These are phyloP conservation scores for Penicillium sp. DNA, from an alignment of 2,329 filamentous ascomycete species.

Conservation along the genomic window DNA sequence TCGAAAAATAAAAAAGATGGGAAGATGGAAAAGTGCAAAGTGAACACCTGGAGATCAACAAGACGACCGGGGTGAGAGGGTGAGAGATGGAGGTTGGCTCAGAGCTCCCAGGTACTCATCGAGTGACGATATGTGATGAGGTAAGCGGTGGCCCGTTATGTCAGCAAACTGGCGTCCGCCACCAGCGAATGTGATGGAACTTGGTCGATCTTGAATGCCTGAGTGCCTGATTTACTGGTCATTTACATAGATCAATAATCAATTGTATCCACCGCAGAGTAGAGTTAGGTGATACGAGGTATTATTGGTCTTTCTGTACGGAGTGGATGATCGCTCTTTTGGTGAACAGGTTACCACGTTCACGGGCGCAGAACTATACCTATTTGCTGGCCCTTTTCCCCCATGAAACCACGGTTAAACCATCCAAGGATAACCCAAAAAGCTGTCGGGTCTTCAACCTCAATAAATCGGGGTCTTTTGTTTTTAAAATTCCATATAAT, in stretches of 20 bases:
- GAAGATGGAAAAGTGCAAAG: slow-evolving; percentile 12
- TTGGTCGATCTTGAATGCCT: slow-evolving; percentile 29
- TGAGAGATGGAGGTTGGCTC: slow-evolving; percentile 12
- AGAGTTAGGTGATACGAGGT: not conserved
- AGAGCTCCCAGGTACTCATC: slow-evolving; percentile 33
- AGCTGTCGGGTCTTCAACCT: not conserved
- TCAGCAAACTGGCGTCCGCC: slow-evolving; percentile 28
- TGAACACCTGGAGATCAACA: slow-evolving; percentile 16
- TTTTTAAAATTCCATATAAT: no score
- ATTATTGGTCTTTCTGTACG: not conserved
- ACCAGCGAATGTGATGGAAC: slow-evolving; percentile 41
- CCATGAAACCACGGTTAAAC: not conserved
- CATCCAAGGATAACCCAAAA: not conserved
- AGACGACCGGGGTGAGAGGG: slow-evolving; percentile 9
- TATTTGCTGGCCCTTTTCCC: not conserved
- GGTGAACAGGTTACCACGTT: not conserved
- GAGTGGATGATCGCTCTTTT: not conserved
- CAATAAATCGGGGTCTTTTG: not conserved
- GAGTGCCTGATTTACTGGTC: slow-evolving; percentile 13
- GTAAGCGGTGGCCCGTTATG: slow-evolving; percentile 29
- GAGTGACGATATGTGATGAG: slow-evolving; percentile 42
- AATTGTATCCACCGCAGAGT: not conserved
- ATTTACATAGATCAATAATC: not conserved
- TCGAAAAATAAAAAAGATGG: slow-evolving; percentile 3
- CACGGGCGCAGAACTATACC: not conserved